phyloP scores from a whole-genome alignment of 1,284 basidiomycete species.

The Pisolithus thermaeus region DNA sequence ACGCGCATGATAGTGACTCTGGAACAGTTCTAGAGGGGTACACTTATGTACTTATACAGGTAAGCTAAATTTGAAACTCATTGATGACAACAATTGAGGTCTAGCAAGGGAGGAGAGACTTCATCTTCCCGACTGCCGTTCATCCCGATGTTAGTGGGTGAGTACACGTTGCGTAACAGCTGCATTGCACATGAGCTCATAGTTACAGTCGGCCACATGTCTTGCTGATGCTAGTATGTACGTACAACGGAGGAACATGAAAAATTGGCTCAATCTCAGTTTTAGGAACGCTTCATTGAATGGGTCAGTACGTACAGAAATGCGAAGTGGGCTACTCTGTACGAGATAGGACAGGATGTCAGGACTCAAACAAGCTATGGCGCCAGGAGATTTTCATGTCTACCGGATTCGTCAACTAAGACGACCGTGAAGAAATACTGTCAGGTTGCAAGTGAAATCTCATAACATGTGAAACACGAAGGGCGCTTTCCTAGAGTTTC shows the following conservation, averaged over 20 bases:
- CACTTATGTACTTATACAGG: constrained; percentile 36
- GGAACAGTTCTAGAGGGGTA: constrained; percentile 74
- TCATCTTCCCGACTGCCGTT: constrained; percentile 59
- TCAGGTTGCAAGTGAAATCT: too few relatives aligned
- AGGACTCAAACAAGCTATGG: constrained; percentile 33
- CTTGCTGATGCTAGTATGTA: constrained; percentile 70
- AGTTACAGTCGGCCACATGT: constrained; percentile 44
- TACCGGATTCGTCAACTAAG: constrained; percentile 21
- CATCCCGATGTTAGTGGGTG: constrained; percentile 54
- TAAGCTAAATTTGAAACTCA: too few relatives aligned
- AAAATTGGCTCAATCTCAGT: not conserved
- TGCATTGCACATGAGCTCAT: constrained; percentile 1
- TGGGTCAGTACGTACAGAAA: constrained; percentile 55
- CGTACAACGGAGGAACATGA: constrained; percentile 12
- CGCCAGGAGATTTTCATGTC: constrained; percentile 42
- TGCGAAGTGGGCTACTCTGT: constrained; percentile 71
- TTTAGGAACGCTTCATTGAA: constrained; percentile 68
- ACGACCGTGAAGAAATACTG: too few relatives aligned
- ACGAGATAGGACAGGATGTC: constrained; percentile 57
- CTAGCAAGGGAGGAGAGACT: too few relatives aligned
- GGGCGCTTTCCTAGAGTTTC: too few relatives aligned
- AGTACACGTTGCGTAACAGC: constrained; percentile 17
- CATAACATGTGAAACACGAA: too few relatives aligned
- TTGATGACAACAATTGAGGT: too few relatives aligned
- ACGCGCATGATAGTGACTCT: too few relatives aligned